Base-by-base conservation (phyloP, 306 rosid genomes). In the Ormosia semicastrata region DNA sequence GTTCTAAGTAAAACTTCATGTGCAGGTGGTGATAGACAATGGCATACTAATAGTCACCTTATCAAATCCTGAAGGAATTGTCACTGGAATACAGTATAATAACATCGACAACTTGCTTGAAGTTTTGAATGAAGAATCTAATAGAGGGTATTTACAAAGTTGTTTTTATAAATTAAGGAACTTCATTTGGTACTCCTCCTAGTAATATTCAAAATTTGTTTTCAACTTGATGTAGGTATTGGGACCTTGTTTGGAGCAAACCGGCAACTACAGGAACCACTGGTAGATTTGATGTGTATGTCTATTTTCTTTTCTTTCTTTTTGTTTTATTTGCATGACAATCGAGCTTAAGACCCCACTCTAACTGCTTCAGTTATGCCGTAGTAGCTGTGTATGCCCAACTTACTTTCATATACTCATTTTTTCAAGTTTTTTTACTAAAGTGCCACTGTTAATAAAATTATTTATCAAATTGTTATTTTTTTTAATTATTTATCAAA, bases 231-330 rank as follows among this genome's bases (percentile, higher is more conserved):
- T 79, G 37, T 36, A 95, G 98, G 81, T 95, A 93, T 71, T 95
- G 98, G 98, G 99, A 95, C 82, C 91, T 95, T 72, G 99, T 95
- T 65, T 95, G 98, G 98, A 90, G 78, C 82, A n/a, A 86, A 11
- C 64, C 89, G 59, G 44, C 83, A 18, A 77, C 80, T 66, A 15
- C 90, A 4, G 87, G 90, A 80, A 87, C 91, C 75, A 64, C 76
- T 5, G 97, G 98, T 40, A 78, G 8, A 70, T 93, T 95, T 75
- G 98, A 95, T 79, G 89, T 86, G 99, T 95, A 93, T 13, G 95
- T 77, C 30, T 40, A 2, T 33, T 3, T 57, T 58, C 41, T 32
- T 37, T n/a, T 64, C 3, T 30, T 40, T 49, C 7, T 7, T 2
- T 17, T 43, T 73, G n/a, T 66, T 44, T 46, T 74, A 17, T 73